phyloP scores from a whole-genome alignment of 208 protist genomes.

The Crithidia expoeki region DNA sequence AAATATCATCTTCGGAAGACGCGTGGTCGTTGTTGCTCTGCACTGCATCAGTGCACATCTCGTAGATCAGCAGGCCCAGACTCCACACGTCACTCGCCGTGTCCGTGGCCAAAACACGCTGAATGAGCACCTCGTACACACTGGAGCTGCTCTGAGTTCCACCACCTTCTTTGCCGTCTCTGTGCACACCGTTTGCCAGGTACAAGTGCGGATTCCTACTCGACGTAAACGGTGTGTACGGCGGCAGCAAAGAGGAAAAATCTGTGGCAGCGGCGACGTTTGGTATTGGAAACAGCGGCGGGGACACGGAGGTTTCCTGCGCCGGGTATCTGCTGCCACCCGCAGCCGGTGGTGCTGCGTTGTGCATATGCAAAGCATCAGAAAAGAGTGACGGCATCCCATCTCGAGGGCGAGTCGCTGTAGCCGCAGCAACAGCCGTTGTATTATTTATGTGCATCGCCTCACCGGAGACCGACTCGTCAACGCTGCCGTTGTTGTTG shows the following conservation, averaged over 20 bases:
- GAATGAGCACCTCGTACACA: constrained; percentile 32
- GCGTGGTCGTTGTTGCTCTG: not conserved
- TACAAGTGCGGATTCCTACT: not conserved
- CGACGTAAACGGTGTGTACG: not conserved
- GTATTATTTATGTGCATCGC: too few relatives aligned
- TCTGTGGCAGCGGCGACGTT: not conserved
- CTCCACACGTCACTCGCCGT: constrained; percentile 39
- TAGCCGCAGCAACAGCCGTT: too few relatives aligned
- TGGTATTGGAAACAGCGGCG: too few relatives aligned
- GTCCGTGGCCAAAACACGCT: constrained; percentile 32
- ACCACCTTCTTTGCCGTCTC: not conserved
- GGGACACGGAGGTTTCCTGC: too few relatives aligned
- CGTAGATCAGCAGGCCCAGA: constrained; percentile 37
- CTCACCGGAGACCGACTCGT: not conserved
- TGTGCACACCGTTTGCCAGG: not conserved
- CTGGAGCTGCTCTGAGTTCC: constrained; percentile 20
- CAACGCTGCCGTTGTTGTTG: not conserved
- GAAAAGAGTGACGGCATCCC: constrained; percentile 2
- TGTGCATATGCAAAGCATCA: not conserved
- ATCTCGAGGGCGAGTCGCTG: not conserved
- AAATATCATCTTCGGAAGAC: not conserved
- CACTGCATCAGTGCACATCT: constrained; percentile 22
- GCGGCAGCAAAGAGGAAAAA: not conserved
- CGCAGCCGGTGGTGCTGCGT: not conserved
- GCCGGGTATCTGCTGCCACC: too few relatives aligned